Conservation (phyloP, 495 filamentous ascomycete species). For the Podospora didyma region DNA sequence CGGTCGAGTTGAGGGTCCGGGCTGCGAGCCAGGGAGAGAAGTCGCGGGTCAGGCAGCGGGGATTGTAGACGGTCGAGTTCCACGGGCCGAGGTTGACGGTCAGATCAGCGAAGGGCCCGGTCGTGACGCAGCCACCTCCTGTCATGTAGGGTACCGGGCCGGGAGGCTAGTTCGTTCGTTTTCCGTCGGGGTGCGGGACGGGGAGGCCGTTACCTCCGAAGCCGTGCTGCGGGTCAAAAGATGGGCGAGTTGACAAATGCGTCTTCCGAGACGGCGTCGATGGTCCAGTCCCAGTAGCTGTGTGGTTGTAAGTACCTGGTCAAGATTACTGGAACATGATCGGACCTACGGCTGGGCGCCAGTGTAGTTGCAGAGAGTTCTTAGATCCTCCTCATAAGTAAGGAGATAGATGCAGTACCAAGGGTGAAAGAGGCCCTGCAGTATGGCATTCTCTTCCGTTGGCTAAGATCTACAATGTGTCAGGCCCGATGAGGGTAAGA, state of each 20-base stretch:
- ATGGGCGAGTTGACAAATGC: constrained; percentile 3
- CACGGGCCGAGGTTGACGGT: constrained; percentile 5
- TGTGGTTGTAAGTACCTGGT: neutral
- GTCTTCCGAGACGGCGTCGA: constrained; percentile 6
- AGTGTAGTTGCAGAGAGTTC: constrained; percentile 61
- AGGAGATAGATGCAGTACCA: constrained; percentile 61
- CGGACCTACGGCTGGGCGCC: constrained; percentile 29
- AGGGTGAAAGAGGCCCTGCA: constrained; percentile 50
- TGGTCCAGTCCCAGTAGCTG: constrained; percentile 26
- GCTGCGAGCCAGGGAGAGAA: constrained; percentile 4
- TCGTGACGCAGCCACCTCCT: constrained; percentile 56
- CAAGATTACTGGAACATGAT: neutral
- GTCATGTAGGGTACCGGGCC: neutral
- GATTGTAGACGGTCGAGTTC: constrained; percentile 7
- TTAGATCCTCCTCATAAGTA: constrained; percentile 59
- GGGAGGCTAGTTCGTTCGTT: neutral
- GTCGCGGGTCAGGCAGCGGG: constrained; percentile 12
- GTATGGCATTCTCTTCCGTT: too few relatives aligned
- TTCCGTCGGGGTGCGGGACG: neutral
- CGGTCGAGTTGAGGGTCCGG: neutral
- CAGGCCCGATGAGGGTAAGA: constrained; percentile 32
- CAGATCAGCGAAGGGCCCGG: constrained; percentile 45
- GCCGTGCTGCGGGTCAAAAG: constrained; percentile 24
- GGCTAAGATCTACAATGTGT: too few relatives aligned
- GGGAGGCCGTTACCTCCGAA: constrained; percentile 30